phyloP scores from a whole-genome alignment of 2,329 filamentous ascomycete species.

The Emericellopsis cladophorae region DNA sequence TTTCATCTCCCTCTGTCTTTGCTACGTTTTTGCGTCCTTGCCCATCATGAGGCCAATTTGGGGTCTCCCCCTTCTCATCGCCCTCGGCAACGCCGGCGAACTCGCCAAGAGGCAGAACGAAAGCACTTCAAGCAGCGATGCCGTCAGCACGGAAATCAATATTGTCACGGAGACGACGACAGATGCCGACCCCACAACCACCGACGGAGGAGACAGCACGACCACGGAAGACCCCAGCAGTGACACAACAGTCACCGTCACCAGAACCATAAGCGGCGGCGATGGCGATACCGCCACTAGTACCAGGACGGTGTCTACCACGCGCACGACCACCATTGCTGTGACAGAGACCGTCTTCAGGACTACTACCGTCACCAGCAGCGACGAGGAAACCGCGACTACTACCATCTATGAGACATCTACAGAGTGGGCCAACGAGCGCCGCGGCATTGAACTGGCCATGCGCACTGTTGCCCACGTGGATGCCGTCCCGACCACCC shows the following conservation, averaged over 20 bases:
- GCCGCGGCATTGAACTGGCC: constrained; percentile 6
- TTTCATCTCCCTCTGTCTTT: background rate
- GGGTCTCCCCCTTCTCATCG: constrained; percentile 3
- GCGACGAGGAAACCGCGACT: constrained; percentile 19
- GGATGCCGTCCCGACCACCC: constrained; percentile 1
- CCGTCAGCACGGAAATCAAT: background rate
- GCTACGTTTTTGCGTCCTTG: background rate
- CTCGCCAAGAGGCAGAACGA: background rate
- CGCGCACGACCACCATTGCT: constrained; percentile 7
- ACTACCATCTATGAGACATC: constrained; percentile 20
- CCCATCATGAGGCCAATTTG: constrained; percentile 1
- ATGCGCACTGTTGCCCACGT: constrained; percentile 1
- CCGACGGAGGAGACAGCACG: constrained; percentile 6
- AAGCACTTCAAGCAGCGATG: background rate
- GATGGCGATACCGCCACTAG: constrained; percentile 1
- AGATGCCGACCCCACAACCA: background rate
- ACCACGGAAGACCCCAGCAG: constrained; percentile 8
- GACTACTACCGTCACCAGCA: constrained; percentile 15
- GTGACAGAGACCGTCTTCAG: constrained; percentile 13
- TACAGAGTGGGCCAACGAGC: constrained; percentile 20
- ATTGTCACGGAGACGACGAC: background rate
- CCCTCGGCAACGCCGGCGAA: constrained; percentile 1
- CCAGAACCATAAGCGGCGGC: constrained; percentile 15
- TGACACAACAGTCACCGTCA: constrained; percentile 16
- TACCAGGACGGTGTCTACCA: constrained; percentile 2